Evolutionary conservation across 2,329 filamentous ascomycete species (phyloP), one percentile per base, ranked within the genome.

Genomic region (Colletotrichum sansevieriae): DNA sequence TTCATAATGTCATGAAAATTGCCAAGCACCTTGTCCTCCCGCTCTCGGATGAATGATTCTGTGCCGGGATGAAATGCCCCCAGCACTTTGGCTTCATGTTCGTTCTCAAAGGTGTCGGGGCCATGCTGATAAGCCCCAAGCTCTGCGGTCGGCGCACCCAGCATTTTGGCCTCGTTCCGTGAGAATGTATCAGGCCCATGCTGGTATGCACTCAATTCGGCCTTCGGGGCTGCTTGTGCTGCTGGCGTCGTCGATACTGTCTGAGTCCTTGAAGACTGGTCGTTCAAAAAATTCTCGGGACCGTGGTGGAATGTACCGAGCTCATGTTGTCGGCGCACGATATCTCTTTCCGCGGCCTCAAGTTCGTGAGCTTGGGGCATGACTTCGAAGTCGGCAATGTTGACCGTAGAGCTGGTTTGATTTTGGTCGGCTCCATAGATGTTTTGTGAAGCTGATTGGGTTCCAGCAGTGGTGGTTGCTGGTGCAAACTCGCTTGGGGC

Each of bases 291-390:
- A 4, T 37, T 51, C n/a, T 44, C 52, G 9, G 66, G 66, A 8
- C 66, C 66, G n/a, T 68, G 66, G 35, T 65, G 66, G 7, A 68
- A 68, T 6, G 64, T 51, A 11, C 66, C 66, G 22, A 68, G 62
- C 46, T 68, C 66, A 5, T 68, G 66, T 44, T 68, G 66, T 15
- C 66, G 66, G 13, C 66, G 56, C 12, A 64, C 62, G 8, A 68
- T 39, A 18, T 68, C 66, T 29, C 62, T 54, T 49, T 65, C 66
- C 29, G 66, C 66, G 22, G 64, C 55, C 29, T 68, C 62, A 12
- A 68, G 55, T 52, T 68, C 66, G 62, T 68, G 66, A 37, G 66
- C 47, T 18, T 52, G 52, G 5, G 66, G 66, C 43, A 68, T 57
- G 33, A 62, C 55, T 7, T 68, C 66, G 5, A 64, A 64, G 15